phyloP scores from a whole-genome alignment of 2,329 filamentous ascomycete species.

The Ceratocystis papillata region DNA sequence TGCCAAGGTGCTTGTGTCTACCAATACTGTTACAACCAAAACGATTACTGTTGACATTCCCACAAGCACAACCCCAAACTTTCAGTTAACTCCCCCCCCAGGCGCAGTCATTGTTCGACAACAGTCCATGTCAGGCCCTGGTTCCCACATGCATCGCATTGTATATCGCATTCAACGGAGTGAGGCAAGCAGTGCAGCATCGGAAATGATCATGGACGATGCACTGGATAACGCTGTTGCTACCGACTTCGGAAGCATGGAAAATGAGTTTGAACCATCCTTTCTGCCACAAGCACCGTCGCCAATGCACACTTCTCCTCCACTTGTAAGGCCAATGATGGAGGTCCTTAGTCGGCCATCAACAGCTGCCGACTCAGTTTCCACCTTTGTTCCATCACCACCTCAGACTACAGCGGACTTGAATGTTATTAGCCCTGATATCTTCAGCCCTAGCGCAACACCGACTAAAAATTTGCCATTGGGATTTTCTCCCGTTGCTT shows the following conservation, averaged over 20 bases:
- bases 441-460: constrained; percentile 6
- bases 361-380: constrained; percentile 11
- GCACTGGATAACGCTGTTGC: neutral
- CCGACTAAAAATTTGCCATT: neutral
- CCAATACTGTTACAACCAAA: constrained; percentile 49
- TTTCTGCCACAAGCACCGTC: neutral
- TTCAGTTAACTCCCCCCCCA: constrained; percentile 44
- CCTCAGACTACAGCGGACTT: neutral
- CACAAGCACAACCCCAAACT: constrained; percentile 32
- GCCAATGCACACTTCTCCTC: neutral
- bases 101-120: constrained; percentile 51
- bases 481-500: neutral
- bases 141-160: constrained; percentile 34
- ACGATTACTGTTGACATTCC: constrained; percentile 55
- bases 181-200: constrained; percentile 37
- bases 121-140: constrained; percentile 25
- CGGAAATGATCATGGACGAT: constrained; percentile 30
- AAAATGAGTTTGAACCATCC: constrained; percentile 20
- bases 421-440: neutral
- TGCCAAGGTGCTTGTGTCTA: constrained; percentile 50
- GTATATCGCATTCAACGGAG: constrained; percentile 50
- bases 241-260: constrained; percentile 17
- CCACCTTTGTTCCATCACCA: constrained; percentile 16
- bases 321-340: constrained; percentile 20
- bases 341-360: constrained; percentile 17